These are phyloP conservation scores for Acrocalymma vagum DNA, from an alignment of 2,329 filamentous ascomycete species.

Conservation along the genomic window DNA sequence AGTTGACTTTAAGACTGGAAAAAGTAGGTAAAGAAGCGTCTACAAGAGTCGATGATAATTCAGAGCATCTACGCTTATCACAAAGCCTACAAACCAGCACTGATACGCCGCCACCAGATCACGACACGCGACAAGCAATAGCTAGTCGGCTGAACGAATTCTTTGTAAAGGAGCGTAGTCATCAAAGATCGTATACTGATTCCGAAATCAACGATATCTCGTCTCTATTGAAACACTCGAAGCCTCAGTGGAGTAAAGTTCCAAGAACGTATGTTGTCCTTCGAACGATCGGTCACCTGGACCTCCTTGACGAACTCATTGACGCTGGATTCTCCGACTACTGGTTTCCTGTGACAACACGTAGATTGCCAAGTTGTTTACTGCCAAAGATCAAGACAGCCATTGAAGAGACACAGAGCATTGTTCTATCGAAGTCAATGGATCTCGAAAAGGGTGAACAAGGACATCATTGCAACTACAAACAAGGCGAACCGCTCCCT, in stretches of 20 bases:
- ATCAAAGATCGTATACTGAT: constrained; percentile 1
- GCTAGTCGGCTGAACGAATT: constrained; percentile 2
- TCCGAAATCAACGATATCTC: constrained; percentile 11
- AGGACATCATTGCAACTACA: constrained; percentile 32
- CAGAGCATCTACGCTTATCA: no score
- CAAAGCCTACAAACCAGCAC: no score
- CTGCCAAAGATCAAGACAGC: constrained; percentile 6
- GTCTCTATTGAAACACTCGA: constrained; percentile 9
- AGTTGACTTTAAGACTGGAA: no score
- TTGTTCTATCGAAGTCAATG: constrained; percentile 35
- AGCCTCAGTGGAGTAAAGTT: constrained; percentile 20
- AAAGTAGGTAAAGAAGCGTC: no score
- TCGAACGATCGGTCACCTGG: constrained; percentile 26
- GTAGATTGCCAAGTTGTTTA: constrained; percentile 21
- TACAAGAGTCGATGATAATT: no score
- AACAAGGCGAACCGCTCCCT: constrained; percentile 22
- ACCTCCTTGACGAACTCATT: constrained; percentile 31
- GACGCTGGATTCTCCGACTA: constrained; percentile 30
- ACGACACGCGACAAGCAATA: no score
- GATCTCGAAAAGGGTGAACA: constrained; percentile 34
- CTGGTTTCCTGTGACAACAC: constrained; percentile 32
- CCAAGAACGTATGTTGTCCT: constrained; percentile 38
- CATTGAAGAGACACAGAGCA: constrained; percentile 26
- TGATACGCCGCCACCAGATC: no score
- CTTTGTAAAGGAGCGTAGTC: not conserved